Conservation (phyloP, 129 eudicot species). For the Ambrosia artemisiifolia region DNA sequence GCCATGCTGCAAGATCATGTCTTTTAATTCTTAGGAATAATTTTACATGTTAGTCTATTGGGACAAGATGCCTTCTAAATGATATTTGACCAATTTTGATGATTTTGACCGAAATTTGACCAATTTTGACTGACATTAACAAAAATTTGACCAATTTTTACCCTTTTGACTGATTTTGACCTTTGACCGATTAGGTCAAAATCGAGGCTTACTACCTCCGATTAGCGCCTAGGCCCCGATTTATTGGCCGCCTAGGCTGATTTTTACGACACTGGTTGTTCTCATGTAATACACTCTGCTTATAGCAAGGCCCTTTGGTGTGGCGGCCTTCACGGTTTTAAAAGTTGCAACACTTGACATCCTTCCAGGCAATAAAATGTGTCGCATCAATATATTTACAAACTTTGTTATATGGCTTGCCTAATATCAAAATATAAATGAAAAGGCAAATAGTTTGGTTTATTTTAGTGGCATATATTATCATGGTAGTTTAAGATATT, state of each 20-base stretch:
- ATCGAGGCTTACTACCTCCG: too few species aligned
- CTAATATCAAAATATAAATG: not conserved
- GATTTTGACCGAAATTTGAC: too few species aligned
- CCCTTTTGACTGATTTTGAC: too few species aligned
- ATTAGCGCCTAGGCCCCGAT: too few species aligned
- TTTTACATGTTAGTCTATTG: not conserved
- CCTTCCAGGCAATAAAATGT: constrained; percentile 4
- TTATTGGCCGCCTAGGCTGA: too few species aligned
- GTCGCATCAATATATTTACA: not conserved
- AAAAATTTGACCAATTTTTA: too few species aligned
- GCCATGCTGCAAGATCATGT: not conserved
- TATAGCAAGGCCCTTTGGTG: not conserved
- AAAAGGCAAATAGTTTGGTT: not conserved
- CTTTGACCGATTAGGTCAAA: too few species aligned
- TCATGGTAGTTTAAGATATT: not conserved
- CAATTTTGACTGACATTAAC: too few species aligned
- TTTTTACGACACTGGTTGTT: not conserved
- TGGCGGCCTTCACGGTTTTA: not conserved
- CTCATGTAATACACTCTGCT: not conserved
- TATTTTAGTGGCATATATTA: not conserved
- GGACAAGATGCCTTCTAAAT: not conserved
- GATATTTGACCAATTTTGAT: not conserved
- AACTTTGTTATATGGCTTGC: not conserved
- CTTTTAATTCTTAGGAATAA: not conserved
- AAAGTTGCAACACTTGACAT: not conserved